A percentile compares a stretch with the other conserved stretches of the same genome.
phyloP scores from a whole-genome alignment of 1,139 yeast species.

The Geotrichum macrosporum region DNA sequence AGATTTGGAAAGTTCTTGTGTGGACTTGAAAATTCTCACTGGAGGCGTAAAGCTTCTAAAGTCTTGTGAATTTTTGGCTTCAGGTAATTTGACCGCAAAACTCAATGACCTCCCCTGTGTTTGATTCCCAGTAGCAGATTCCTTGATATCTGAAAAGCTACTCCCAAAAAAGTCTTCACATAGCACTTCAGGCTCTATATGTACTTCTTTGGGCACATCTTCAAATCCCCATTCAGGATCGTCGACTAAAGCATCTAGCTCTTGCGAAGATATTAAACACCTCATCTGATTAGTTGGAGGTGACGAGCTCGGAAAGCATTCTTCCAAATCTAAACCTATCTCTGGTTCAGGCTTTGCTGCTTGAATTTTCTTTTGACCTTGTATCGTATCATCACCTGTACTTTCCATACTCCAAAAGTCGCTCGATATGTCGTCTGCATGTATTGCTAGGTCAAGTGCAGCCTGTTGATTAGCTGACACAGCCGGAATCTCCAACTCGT shows the following conservation, averaged over 20 bases:
- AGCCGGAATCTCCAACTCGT: neutral
- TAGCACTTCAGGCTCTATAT: neutral
- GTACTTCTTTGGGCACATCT: neutral
- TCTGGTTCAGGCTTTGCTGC: neutral
- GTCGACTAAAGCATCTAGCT: slow-evolving; percentile 12
- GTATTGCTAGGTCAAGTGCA: neutral
- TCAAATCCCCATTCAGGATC: slow-evolving; percentile 18
- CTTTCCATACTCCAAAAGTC: neutral
- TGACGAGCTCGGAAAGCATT: neutral
- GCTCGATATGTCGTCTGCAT: neutral
- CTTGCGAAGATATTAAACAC: neutral
- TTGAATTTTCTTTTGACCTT: no score
- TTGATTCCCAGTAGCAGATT: no score
- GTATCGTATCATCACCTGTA: neutral
- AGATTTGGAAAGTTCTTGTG: no score
- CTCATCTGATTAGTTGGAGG: neutral
- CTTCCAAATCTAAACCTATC: neutral
- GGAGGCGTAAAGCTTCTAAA: no score
- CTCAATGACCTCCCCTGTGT: no score
- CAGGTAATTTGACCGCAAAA: no score
- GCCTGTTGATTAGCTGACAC: no score
- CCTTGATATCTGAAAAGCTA: neutral
- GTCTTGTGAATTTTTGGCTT: neutral
- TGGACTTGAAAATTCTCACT: no score
- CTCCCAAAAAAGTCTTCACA: neutral